phyloP scores from a whole-genome alignment of 2,329 filamentous ascomycete species.

The Hypoxylon sp. region DNA sequence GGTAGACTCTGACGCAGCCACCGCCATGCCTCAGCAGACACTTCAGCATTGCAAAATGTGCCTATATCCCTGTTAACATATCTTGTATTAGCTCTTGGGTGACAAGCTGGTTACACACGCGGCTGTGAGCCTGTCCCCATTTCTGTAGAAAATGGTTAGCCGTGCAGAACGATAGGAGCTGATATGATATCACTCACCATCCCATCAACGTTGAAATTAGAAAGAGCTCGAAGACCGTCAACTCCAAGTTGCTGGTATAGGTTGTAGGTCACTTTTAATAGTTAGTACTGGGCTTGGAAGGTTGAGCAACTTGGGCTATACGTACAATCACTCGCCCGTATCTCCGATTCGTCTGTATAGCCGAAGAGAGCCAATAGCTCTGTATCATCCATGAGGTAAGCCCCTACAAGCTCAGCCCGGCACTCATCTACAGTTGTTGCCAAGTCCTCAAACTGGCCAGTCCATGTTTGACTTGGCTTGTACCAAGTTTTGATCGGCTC shows the following conservation, averaged over 20 bases:
- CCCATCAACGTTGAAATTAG: conserved; percentile 49
- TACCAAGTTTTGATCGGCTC: conserved; percentile 66
- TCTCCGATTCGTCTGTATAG: conserved; percentile 47
- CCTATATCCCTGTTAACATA: conserved; percentile 50
- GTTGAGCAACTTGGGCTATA: conserved; percentile 4
- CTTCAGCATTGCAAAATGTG: conserved; percentile 68
- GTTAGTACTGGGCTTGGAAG: conserved; percentile 17
- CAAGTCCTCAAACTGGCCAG: conserved; percentile 64
- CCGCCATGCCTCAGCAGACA: conserved; percentile 62
- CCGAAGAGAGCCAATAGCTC: conserved; percentile 55
- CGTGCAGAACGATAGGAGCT: not conserved
- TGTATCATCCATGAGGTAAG: conserved; percentile 53
- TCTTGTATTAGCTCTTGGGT: too few relatives aligned
- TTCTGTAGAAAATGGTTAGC: conserved; percentile 40
- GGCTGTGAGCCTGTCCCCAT: conserved; percentile 55
- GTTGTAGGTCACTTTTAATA: conserved; percentile 48
- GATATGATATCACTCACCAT: conserved; percentile 36
- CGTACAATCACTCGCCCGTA: conserved; percentile 50
- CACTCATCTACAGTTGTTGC: conserved; percentile 69
- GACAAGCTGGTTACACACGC: conserved; percentile 37
- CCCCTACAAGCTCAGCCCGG: conserved; percentile 52
- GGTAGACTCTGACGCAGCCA: conserved; percentile 60
- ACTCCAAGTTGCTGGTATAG: conserved; percentile 53
- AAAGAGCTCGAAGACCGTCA: conserved; percentile 50
- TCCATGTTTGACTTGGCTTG: conserved; percentile 70